Evolutionary conservation across 768 basidiomycete species (phyloP).

Genomic region (Agrocybe praecox): DNA sequence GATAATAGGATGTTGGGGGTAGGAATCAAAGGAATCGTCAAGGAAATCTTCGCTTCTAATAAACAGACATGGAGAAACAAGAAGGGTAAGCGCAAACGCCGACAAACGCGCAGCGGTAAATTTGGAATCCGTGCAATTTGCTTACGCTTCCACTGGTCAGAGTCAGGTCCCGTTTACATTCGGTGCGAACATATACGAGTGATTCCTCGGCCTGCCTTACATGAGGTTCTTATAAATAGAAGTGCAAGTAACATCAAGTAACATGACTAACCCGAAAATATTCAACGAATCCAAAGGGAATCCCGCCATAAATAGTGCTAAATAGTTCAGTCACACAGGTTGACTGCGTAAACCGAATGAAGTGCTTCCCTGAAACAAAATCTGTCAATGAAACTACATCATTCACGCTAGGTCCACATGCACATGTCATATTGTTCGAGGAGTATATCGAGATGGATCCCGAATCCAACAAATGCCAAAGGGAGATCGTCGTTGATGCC

Average conservation of each 20-base stretch:
- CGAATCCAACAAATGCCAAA: not conserved
- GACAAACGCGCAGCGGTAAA: conserved; percentile 13
- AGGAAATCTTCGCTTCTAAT: conserved; percentile 2
- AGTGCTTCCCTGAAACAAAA: not conserved
- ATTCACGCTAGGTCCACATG: not conserved
- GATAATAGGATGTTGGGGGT: not conserved
- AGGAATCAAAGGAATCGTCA: conserved; percentile 10
- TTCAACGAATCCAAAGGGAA: not conserved
- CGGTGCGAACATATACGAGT: not conserved
- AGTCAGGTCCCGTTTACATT: not conserved
- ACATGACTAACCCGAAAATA: not conserved
- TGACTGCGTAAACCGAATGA: not conserved
- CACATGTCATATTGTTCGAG: not conserved
- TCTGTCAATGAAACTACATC: not conserved
- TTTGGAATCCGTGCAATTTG: not conserved
- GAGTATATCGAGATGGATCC: not conserved
- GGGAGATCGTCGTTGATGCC: not conserved
- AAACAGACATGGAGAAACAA: not conserved
- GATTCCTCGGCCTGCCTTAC: not conserved
- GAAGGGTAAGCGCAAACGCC: conserved; percentile 11
- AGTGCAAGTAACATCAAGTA: not conserved
- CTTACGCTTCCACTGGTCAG: not conserved
- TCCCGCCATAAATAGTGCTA: not conserved
- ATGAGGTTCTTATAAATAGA: not conserved
- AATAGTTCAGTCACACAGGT: not conserved